Conservation (phyloP, 495 filamentous ascomycete species). For the Neurospora hispaniola region DNA sequence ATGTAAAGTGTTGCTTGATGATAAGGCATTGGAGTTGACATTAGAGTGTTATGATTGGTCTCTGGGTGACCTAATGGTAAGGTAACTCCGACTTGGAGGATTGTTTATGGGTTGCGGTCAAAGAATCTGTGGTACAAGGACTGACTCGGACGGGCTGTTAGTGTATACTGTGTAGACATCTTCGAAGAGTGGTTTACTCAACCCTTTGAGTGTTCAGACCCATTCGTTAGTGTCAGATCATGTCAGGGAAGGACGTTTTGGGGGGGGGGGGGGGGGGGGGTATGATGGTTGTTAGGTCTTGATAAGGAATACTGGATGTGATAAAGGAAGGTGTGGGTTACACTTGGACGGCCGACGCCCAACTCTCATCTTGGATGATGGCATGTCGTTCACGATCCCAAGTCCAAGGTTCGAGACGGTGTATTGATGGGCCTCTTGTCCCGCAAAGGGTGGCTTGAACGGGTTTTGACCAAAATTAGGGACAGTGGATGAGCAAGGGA, state of each 20-base stretch:
- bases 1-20: neutral
- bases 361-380: neutral
- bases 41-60: neutral
- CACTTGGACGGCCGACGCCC: neutral
- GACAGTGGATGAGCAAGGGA: neutral
- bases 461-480: neutral
- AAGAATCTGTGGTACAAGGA: no score
- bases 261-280: no score
- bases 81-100: neutral
- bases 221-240: neutral
- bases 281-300: neutral
- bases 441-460: neutral
- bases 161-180: no score
- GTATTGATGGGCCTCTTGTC: neutral
- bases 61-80: neutral
- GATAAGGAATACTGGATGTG: neutral
- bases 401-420: neutral
- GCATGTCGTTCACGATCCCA: neutral
- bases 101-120: no score
- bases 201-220: neutral
- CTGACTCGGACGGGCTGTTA: no score
- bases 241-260: neutral
- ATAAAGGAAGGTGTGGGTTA: neutral
- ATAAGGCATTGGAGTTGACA: neutral
- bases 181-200: neutral